Evolutionary conservation across 1,284 basidiomycete genomes (phyloP).

Genomic region (Puccinia novopanici): DNA sequence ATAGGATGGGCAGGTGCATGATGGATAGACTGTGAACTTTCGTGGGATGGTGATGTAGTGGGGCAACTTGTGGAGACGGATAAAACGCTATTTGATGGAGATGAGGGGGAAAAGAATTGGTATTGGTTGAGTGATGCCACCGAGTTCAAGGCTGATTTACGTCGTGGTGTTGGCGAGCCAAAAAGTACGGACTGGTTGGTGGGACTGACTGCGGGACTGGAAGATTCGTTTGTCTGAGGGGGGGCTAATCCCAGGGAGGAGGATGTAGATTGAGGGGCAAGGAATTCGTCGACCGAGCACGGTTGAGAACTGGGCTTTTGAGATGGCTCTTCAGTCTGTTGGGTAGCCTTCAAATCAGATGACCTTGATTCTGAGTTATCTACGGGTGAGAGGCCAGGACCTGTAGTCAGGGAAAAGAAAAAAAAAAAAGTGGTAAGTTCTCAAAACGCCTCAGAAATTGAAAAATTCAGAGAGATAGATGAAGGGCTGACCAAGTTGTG

Average conservation of each 20-base stretch:
- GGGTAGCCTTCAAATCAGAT: neutral
- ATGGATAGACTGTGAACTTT: neutral
- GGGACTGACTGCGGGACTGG: conserved; percentile 25
- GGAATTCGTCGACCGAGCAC: neutral
- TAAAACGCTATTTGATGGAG: conserved; percentile 18
- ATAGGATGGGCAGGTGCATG: neutral
- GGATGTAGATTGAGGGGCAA: neutral
- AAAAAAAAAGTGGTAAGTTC: neutral
- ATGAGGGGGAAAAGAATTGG: conserved; percentile 16
- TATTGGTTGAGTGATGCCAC: conserved; percentile 36
- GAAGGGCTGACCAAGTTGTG: conserved; percentile 37
- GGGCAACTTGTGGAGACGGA: conserved; percentile 11
- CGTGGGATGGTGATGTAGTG: conserved; percentile 16
- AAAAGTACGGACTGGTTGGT: conserved; percentile 32
- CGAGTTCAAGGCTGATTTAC: conserved; percentile 42
- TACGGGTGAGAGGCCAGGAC: conserved; percentile 10
- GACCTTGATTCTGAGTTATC: conserved; percentile 12
- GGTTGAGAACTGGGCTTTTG: conserved; percentile 6
- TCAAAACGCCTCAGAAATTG: neutral
- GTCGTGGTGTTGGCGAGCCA: conserved; percentile 34
- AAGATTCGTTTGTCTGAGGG: conserved; percentile 8
- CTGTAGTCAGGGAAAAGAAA: neutral
- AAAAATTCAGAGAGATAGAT: neutral
- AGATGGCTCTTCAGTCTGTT: neutral
- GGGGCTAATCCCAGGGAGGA: conserved; percentile 9